Conservation (phyloP, 352 stramenopile species). For the Globisporangium okanoganense region DNA sequence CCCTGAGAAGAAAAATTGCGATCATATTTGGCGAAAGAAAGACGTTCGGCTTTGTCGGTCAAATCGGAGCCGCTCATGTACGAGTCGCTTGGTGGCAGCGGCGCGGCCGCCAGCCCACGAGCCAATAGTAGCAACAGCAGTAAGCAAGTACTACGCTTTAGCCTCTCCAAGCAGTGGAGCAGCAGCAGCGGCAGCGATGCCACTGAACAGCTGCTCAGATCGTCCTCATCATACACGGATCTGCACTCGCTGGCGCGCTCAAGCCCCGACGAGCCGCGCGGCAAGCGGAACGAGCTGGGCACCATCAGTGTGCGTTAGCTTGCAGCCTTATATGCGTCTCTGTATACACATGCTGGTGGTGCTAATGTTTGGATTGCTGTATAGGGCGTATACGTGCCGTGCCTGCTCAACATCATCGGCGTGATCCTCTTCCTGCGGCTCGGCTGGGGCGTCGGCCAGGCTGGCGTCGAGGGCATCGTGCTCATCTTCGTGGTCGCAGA, state of each 20-base stretch:
- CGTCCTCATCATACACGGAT: slow-evolving; percentile 37
- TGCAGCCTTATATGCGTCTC: neutral
- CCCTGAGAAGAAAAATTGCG: no score
- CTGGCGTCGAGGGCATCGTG: slow-evolving; percentile 64
- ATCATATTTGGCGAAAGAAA: no score
- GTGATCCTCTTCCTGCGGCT: slow-evolving; percentile 89
- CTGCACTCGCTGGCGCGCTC: slow-evolving; percentile 26
- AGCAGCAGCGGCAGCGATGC: neutral
- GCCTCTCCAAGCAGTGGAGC: slow-evolving; percentile 13
- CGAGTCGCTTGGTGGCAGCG: slow-evolving; percentile 22
- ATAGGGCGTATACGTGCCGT: slow-evolving; percentile 84
- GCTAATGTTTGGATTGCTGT: neutral
- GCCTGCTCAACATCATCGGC: slow-evolving; percentile 88
- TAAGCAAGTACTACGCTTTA: slow-evolving; percentile 6
- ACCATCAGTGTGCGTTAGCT: slow-evolving; percentile 34
- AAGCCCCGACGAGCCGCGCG: slow-evolving; percentile 5
- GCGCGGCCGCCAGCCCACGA: neutral
- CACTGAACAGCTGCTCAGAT: neutral
- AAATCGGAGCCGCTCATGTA: slow-evolving; percentile 36
- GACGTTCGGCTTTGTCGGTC: no score
- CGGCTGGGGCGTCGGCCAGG: slow-evolving; percentile 81
- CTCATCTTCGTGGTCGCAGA: slow-evolving; percentile 73
- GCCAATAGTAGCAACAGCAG: neutral
- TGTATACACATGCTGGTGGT: neutral
- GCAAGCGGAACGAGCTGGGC: slow-evolving; percentile 29